Conservation (phyloP, 805 yeast species). For the Starmerella bacillaris region DNA sequence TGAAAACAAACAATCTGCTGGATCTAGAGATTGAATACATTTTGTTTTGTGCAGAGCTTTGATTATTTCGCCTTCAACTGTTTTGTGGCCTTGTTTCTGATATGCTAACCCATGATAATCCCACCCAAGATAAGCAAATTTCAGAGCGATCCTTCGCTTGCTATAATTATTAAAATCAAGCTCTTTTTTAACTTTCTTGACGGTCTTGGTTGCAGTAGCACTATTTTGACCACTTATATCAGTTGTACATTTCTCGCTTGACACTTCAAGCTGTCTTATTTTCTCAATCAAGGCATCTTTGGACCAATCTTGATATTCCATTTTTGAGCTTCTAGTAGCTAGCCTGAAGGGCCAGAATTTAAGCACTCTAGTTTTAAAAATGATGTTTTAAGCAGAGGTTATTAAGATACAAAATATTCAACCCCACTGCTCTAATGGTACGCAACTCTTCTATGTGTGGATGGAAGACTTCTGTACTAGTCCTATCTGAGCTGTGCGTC, state of each 20-base stretch:
- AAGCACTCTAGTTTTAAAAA: neutral
- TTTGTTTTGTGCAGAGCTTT: slow-evolving; percentile 52
- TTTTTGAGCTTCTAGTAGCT: neutral
- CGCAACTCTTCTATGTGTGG: too few relatives aligned
- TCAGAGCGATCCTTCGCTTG: slow-evolving; percentile 56
- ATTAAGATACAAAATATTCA: too few relatives aligned
- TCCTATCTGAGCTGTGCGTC: too few relatives aligned
- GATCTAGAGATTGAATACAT: slow-evolving; percentile 39
- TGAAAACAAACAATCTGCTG: slow-evolving; percentile 52
- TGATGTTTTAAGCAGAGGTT: too few relatives aligned
- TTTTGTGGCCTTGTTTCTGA: slow-evolving; percentile 67
- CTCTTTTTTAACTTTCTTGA: slow-evolving; percentile 24
- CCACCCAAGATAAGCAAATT: slow-evolving; percentile 84
- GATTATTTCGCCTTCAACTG: slow-evolving; percentile 64
- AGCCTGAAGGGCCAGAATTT: neutral
- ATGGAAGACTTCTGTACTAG: too few relatives aligned
- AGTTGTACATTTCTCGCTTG: neutral
- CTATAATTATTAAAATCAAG: slow-evolving; percentile 50
- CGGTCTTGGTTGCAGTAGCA: neutral
- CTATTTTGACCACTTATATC: neutral
- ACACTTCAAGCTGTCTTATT: slow-evolving; percentile 37
- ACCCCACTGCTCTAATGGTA: too few relatives aligned
- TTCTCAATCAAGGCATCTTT: slow-evolving; percentile 43
- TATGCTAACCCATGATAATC: slow-evolving; percentile 76
- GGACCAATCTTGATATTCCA: slow-evolving; percentile 30